A percentile compares a stretch with the other conserved stretches of the same genome.
Conservation (phyloP, 306 rosid genomes). For the Castanea sativa region DNA sequence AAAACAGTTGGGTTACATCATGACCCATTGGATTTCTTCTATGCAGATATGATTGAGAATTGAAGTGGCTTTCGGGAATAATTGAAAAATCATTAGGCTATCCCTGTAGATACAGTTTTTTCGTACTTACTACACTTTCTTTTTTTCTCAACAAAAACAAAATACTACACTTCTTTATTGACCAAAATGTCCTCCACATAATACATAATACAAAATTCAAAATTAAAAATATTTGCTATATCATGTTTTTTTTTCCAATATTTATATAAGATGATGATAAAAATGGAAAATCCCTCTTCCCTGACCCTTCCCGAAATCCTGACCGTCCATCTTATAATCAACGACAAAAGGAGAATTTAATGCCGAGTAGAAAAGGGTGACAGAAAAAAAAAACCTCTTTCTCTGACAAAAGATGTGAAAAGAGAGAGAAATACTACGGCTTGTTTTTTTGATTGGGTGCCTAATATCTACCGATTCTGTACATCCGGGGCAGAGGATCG, state of each 20-base stretch:
- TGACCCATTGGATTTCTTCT: not conserved
- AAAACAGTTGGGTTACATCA: not conserved
- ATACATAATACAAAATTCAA: not conserved
- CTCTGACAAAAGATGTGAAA: conserved; percentile 20
- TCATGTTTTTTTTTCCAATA: not conserved
- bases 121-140: too few relatives aligned
- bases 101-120: not conserved
- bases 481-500: conserved; percentile 39
- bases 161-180: not conserved
- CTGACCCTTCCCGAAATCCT: conserved; percentile 21
- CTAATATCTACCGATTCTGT: conserved; percentile 31
- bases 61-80: not conserved
- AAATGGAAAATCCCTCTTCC: conserved; percentile 2
- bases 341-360: conserved; percentile 17
- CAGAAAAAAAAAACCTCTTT: conserved; percentile 9
- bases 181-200: not conserved
- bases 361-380: not conserved
- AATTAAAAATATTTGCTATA: not conserved
- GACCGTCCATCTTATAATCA: conserved; percentile 31
- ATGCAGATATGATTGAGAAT: conserved; percentile 2
- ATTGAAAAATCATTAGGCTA: conserved; percentile 16
- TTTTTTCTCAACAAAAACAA: too few relatives aligned
- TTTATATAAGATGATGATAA: not conserved
- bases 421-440: not conserved
- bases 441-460: not conserved